Evolutionary conservation across 805 yeast species (phyloP).

Genomic region (Saccharomycopsis oosterbeekiorum): DNA sequence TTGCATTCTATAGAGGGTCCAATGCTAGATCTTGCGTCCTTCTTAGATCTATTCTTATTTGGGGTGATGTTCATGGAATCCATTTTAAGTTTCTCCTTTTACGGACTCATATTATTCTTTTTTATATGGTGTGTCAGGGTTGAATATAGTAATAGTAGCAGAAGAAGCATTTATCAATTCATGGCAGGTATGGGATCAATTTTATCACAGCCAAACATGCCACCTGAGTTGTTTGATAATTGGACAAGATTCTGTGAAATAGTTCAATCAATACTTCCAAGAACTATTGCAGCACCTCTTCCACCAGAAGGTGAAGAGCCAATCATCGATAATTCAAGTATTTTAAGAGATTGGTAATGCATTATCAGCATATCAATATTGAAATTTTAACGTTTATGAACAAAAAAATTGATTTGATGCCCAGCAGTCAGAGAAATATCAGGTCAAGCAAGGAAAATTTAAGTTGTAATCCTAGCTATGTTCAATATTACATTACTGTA

Average conservation of each 20-base stretch:
- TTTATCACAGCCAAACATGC: conserved; percentile 14
- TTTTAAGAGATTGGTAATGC: background rate
- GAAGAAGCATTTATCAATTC: conserved; percentile 8
- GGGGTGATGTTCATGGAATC: conserved; percentile 15
- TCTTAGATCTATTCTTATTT: conserved; percentile 28
- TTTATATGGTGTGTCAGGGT: conserved; percentile 16
- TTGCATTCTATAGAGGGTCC: conserved; percentile 55
- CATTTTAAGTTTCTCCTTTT: conserved; percentile 11
- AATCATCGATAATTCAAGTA: background rate
- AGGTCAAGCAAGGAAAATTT: no score
- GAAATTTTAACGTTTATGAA: no score
- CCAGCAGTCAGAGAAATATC: no score
- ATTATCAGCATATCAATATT: no score
- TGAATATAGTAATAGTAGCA: conserved; percentile 4
- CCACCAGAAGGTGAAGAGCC: background rate
- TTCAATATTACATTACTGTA: no score
- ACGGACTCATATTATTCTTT: conserved; percentile 12
- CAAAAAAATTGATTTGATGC: no score
- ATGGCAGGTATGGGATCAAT: background rate
- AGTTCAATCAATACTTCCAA: conserved; percentile 2
- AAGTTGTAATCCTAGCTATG: no score
- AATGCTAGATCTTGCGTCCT: conserved; percentile 64
- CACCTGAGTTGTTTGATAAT: conserved; percentile 7
- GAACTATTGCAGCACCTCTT: background rate
- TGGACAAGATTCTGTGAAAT: conserved; percentile 9